Evolutionary conservation across 768 basidiomycete species (phyloP), one percentile per base, ranked within the genome.

Genomic region (Melanogaster broomeanus): DNA sequence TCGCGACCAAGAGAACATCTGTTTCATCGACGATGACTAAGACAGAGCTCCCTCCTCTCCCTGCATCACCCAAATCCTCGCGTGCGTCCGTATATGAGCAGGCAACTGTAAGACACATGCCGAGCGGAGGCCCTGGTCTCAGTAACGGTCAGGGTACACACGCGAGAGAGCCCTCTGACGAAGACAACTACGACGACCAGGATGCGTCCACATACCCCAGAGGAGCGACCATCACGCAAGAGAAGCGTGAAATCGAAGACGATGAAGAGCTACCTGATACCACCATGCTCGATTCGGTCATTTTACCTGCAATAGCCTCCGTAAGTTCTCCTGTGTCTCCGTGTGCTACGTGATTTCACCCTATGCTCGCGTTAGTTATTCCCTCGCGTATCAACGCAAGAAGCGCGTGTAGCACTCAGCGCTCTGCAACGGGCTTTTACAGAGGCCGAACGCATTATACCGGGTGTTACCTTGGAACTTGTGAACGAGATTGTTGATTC

Each of bases 211-310:
- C 74, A 18, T 81, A 81, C 51, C 71, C 79, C 31, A 51, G 74
- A 47, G 72, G 78, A 65, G 62, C 42, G 72, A 77, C 56, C 70
- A 56, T 79, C 61, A 67, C 70, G 27, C 62, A 61, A 34, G 57
- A 48, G 22, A 63, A 60, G 44, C 73, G 76, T 22, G 71, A 75
- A 15, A 48, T 75, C 21, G 84, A 83, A 22, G 83, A 83, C 34
- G 82, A 82, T 19, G 69, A 70, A 0, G 77, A 75, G 33, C 49
- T 88, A 38, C 83, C 88, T 5, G 89, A 91, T 64, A 88, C 88
- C 24, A 86, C 90, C n/a, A 96, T 98, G 86, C 76, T 98, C 33
- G 94, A 97, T 62, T 93, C 93, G 3, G 96, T 99, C 27, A 87
- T 98, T 45, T 73, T 98, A 25, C 97, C 97, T 21, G 94, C 94